Evolutionary conservation across 2,329 filamentous ascomycete genomes (phyloP).

Genomic region (Stemphylium vesicarium): DNA sequence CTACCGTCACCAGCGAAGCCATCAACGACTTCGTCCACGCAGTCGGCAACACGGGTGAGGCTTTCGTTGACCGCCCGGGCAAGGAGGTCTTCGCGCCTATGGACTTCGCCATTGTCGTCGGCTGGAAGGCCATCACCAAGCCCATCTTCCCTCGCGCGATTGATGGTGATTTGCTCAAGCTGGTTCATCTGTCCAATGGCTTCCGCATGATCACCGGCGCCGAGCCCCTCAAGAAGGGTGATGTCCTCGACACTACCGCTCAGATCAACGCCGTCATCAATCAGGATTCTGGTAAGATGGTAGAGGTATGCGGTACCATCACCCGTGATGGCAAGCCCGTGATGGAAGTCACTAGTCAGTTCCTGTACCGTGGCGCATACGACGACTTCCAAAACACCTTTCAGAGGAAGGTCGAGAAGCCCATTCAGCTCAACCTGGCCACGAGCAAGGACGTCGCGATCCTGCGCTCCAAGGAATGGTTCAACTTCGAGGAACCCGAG

Average conservation of each 20-base stretch:
- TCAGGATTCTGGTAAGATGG: conserved; percentile 98
- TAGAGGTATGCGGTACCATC: conserved; percentile 98
- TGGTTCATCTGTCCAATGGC: conserved; percentile 94
- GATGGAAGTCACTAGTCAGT: conserved; percentile 99
- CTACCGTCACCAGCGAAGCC: conserved; percentile 85
- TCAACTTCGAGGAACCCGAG: conserved; percentile 82
- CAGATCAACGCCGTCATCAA: conserved; percentile 98
- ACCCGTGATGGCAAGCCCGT: conserved; percentile 80
- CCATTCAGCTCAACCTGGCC: conserved; percentile 87
- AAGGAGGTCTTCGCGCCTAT: conserved; percentile 96
- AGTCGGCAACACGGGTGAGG: conserved; percentile 95
- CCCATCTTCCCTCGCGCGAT: conserved; percentile 97
- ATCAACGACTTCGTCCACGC: conserved; percentile 99
- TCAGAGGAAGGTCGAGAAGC: conserved; percentile 94
- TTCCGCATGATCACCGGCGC: conserved; percentile 99
- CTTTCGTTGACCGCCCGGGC: conserved; percentile 93
- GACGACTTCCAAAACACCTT: conserved; percentile 97
- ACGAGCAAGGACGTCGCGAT: conserved; percentile 93
- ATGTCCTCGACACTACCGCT: conserved; percentile 88
- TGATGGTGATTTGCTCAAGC: conserved; percentile 92
- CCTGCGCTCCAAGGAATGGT: conserved; percentile 97
- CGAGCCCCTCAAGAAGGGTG: conserved; percentile 92
- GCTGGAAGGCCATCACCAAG: conserved; percentile 99
- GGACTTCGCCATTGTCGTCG: conserved; percentile 98
- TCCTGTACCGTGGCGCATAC: conserved; percentile 93